Percentiles rank a stretch among this genome's conserved stretches.
These are phyloP conservation scores for Candida argentea DNA, from an alignment of 805 yeast genomes.

Conservation along the genomic window DNA sequence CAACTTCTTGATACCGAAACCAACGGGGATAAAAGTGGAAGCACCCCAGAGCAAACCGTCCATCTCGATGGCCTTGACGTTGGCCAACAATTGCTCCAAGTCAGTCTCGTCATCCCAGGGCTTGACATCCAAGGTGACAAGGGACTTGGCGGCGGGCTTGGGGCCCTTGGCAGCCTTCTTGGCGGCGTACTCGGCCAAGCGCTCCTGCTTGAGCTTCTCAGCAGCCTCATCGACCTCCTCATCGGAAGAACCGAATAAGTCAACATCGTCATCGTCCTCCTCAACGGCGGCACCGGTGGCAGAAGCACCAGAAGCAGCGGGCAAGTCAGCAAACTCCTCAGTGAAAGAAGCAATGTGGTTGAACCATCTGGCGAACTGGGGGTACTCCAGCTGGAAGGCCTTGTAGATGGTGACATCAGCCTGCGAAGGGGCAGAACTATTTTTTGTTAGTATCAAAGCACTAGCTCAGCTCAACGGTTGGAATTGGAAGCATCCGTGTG, in stretches of 20 bases:
- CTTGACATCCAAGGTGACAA: slow-evolving; percentile 94
- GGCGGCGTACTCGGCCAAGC: slow-evolving; percentile 96
- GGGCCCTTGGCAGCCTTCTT: slow-evolving; percentile 96
- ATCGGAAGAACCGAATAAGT: slow-evolving; percentile 88
- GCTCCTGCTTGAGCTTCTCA: slow-evolving; percentile 93
- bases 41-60: slow-evolving; percentile 99
- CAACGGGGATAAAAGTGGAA: slow-evolving; percentile 90
- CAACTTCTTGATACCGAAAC: slow-evolving; percentile 98
- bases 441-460: slow-evolving; percentile 14
- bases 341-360: slow-evolving; percentile 94
- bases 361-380: slow-evolving; percentile 96
- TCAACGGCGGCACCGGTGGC: slow-evolving; percentile 43
- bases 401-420: slow-evolving; percentile 92
- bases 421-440: slow-evolving; percentile 83
- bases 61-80: slow-evolving; percentile 73
- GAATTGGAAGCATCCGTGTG: slow-evolving; percentile 11
- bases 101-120: slow-evolving; percentile 99
- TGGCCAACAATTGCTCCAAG: slow-evolving; percentile 76
- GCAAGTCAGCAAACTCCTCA: slow-evolving; percentile 71
- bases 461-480: not conserved
- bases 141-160: slow-evolving; percentile 97
- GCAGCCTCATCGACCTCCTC: slow-evolving; percentile 96
- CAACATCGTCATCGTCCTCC: slow-evolving; percentile 79
- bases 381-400: slow-evolving; percentile 87
- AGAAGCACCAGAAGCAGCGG: slow-evolving; percentile 66